Base-by-base conservation (phyloP, 805 yeast genomes). In the Huiozyma naganishii region DNA sequence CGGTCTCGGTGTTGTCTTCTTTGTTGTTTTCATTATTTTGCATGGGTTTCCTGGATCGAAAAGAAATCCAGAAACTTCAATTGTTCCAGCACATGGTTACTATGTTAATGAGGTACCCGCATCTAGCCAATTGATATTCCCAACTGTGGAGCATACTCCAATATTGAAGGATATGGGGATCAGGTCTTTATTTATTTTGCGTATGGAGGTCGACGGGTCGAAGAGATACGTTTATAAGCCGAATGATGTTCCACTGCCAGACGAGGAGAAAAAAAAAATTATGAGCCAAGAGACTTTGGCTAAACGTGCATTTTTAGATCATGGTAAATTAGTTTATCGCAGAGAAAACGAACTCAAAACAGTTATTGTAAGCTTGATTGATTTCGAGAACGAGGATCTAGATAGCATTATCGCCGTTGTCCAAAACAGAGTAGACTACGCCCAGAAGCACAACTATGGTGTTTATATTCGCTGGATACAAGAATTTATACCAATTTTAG, bases 361-460 rank as follows among this genome's bases (percentile, higher is more conserved):
- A 27, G 78, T 89, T 17, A 59, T 89, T 35, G 96, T 89, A 11
- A 76, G 94, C 0, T 80, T 83, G 2, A 66, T 89, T 29, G 95
- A 88, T 65, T 83, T 77, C 53, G 84, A 82, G 42, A 74, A 71
- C 44, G 77, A 77, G 53, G 76, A 79, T 29, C 57, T 73, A 35
- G 72, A 73, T 17, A 76, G 80, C 32, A 68, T 87, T 38, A 76
- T 80, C 12, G 75, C 74, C 43, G 70, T 89, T 44, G 82, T 87
- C 13, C 94, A 87, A 60, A 88, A 88, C 61, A 74, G 97, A 56
- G 82, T 84, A 29, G 89, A 87, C 60, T 90, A 89, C 59, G 95
- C 95, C 6, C 84, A 81, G 61, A 69, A 69, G 9, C 88, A 86
- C 55, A 75, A 76, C 34, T 90, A 80, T 61, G 97, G 95, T 30